Base-by-base conservation (phyloP, 164 flowering plant species). In the Cinnamomum micranthum region DNA sequence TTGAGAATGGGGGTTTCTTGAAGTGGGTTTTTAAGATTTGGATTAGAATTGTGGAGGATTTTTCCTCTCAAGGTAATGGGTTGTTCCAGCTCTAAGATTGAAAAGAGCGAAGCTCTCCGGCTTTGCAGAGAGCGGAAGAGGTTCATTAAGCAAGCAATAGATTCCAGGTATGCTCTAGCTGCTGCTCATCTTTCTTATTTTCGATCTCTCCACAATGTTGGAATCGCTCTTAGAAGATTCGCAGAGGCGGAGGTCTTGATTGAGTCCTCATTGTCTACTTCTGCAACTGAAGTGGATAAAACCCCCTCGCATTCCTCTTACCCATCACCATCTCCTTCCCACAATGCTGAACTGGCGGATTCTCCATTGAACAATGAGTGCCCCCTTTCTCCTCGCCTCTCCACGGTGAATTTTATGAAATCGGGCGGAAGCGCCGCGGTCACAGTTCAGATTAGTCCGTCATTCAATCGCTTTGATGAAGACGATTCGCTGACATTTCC, bases 141-240 rank as follows among this genome's bases (percentile, higher is more conserved):
- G 67, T 89, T 91, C 80, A 88, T 92, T 66, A 91, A 89, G 75
- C 88, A 91, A 86, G 97, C 97, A 0, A 87, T 92, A 22, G 92
- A 93, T 76, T 89, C 97, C 7, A 86, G 99, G 84, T 89, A 82
- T 74, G 85, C 79, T 80, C 79, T 93, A 51, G 93, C 99, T 19
- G 95, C 95, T 28, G 87, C 97, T 33, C 99, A 95, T 76, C 86
- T 92, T 1, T 86, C 91, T 31, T 95, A 95, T 81, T 74, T 80
- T 68, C 80, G 89, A 27, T 91, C 98, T 33, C 88, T 95, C 19
- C 79, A 83, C 58, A 85, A 76, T 80, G 78, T 93, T n/a, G 99
- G 99, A 64, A 47, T 85, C 71, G 88, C 94, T 68, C 87, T 95
- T 4, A 80, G 97, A 50, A 81, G 93, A 31, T 93, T 85, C 55